These are phyloP conservation scores for Boechera stricta DNA, from an alignment of 345 rosid genomes.

Conservation along the genomic window DNA sequence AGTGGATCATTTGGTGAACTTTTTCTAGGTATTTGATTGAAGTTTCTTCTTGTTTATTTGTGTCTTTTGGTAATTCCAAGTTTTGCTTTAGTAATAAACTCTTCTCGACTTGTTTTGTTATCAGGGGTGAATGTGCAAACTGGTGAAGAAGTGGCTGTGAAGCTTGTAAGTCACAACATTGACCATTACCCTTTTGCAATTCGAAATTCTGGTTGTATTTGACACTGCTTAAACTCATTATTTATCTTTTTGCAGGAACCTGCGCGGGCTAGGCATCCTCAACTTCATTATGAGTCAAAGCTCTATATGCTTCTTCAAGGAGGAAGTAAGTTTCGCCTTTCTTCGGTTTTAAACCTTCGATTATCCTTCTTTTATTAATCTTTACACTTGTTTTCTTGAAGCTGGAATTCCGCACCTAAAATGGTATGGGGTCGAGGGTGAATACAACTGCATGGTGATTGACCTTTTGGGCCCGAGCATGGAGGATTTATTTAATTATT, in stretches of 20 bases:
- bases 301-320: conserved; percentile 92
- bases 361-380: background rate
- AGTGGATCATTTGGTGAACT: conserved; percentile 99
- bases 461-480: conserved; percentile 94
- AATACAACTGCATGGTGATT: conserved; percentile 84
- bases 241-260: conserved; percentile 56
- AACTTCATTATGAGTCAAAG: conserved; percentile 89
- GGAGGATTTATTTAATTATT: conserved; percentile 88
- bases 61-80: background rate
- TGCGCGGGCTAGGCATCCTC: conserved; percentile 90
- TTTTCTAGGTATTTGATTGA: conserved; percentile 61
- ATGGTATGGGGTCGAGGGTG: conserved; percentile 93
- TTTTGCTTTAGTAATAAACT: conserved; percentile 1
- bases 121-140: conserved; percentile 84
- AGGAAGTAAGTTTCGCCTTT: conserved; percentile 64
- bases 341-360: background rate
- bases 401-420: conserved; percentile 90
- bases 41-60: background rate
- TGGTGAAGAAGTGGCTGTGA: conserved; percentile 94
- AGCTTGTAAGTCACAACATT: conserved; percentile 61
- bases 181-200: background rate
- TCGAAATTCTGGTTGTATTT: background rate
- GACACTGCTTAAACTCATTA: too few relatives aligned
- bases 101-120: conserved; percentile 13
- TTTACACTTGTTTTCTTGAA: conserved; percentile 41